phyloP scores from a whole-genome alignment of 495 filamentous ascomycete genomes.

The Parathielavia appendiculata region DNA sequence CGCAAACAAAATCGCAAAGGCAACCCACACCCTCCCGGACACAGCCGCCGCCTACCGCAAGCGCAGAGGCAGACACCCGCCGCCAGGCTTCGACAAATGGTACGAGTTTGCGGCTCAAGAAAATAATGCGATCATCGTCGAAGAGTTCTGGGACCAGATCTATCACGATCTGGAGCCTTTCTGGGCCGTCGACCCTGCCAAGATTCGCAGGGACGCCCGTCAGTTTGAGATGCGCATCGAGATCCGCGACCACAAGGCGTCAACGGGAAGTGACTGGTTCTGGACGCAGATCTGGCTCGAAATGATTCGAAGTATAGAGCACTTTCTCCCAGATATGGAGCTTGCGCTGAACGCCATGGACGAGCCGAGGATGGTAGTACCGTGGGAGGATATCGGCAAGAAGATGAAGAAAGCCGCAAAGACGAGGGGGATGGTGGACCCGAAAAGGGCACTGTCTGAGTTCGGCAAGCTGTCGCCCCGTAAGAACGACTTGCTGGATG shows the following conservation, averaged over 20 bases:
- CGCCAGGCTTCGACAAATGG: conserved; percentile 68
- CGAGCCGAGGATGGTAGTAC: conserved; percentile 60
- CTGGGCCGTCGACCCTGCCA: conserved; percentile 56
- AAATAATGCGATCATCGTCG: conserved; percentile 55
- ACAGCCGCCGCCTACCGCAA: conserved; percentile 58
- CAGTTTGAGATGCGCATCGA: conserved; percentile 56
- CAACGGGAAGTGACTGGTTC: conserved; percentile 52
- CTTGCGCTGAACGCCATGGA: conserved; percentile 65
- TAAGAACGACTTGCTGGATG: conserved; percentile 28
- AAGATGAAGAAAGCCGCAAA: conserved; percentile 51
- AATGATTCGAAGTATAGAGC: conserved; percentile 53
- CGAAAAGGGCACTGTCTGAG: conserved; percentile 29
- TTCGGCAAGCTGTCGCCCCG: conserved; percentile 32
- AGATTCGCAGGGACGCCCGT: conserved; percentile 50
- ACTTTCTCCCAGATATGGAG: conserved; percentile 66
- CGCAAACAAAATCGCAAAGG: conserved; percentile 34
- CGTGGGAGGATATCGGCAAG: conserved; percentile 59
- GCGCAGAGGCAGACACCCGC: conserved; percentile 63
- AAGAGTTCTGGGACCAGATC: conserved; percentile 69
- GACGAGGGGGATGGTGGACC: conserved; percentile 39
- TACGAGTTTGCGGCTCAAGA: conserved; percentile 60
- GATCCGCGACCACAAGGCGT: conserved; percentile 53
- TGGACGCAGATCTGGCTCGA: conserved; percentile 58
- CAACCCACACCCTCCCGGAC: conserved; percentile 49
- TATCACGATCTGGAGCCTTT: conserved; percentile 66